phyloP scores from a whole-genome alignment of 441 rosid species.

The Erodium chrysanthum region DNA sequence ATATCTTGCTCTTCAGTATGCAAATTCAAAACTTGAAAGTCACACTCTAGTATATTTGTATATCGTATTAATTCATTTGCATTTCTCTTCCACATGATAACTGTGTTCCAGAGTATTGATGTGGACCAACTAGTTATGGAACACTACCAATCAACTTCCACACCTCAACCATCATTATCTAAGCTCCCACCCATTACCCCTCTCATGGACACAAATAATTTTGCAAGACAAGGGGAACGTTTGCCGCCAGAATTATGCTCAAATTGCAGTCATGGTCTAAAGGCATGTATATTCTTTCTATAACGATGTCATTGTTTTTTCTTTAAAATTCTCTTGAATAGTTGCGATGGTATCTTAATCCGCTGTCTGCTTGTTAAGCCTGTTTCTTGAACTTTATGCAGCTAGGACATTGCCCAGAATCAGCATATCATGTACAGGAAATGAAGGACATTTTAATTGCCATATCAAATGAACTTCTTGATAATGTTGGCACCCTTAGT shows the following conservation, averaged over 20 bases:
- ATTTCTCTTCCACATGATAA: slow-evolving; percentile 6
- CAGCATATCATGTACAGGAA: slow-evolving; percentile 59
- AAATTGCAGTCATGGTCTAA: slow-evolving; percentile 66
- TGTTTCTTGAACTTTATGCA: slow-evolving; percentile 35
- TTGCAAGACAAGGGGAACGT: slow-evolving; percentile 29
- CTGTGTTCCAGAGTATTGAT: slow-evolving; percentile 61
- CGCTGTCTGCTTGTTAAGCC: slow-evolving; percentile 21
- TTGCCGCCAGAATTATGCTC: slow-evolving; percentile 60
- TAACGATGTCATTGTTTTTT: not conserved
- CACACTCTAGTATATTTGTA: slow-evolving; percentile 4
- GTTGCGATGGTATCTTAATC: slow-evolving; percentile 1
- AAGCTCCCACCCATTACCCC: slow-evolving; percentile 53
- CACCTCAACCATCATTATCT: slow-evolving; percentile 60
- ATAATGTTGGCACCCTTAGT: slow-evolving; percentile 46
- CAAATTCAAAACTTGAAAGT: not conserved
- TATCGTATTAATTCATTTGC: slow-evolving; percentile 13
- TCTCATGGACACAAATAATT: slow-evolving; percentile 29
- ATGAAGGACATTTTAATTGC: slow-evolving; percentile 74
- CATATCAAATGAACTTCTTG: slow-evolving; percentile 82
- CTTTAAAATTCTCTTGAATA: not conserved
- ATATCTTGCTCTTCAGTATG: not conserved
- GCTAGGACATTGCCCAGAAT: slow-evolving; percentile 82
- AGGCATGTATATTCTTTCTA: slow-evolving; percentile 33
- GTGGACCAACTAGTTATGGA: slow-evolving; percentile 81
- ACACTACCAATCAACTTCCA: slow-evolving; percentile 63